Base-by-base conservation (phyloP, 352 stramenopile species). In the Phytopythium kandeliae region DNA sequence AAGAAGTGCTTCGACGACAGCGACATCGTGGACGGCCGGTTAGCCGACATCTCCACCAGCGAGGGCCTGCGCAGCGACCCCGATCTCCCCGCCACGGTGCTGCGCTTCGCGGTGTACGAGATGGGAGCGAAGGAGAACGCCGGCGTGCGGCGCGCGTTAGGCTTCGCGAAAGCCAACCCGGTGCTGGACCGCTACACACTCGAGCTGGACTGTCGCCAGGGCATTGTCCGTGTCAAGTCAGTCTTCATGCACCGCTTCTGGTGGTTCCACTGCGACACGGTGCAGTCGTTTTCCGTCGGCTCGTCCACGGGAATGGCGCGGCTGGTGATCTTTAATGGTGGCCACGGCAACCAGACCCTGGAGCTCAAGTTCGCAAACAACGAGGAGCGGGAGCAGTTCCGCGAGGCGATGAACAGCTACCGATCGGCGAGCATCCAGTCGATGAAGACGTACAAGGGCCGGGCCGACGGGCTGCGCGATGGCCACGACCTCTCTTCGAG, bases 231-330 rank as follows among this genome's bases (percentile, higher is more conserved):
- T 41, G 74, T 83, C 11, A 91, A 90, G 52, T 91, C 78, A 4
- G 79, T 94, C 7, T 89, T 91, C 47, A 88, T 88, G 76, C 78
- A 90, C 55, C 76, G 78, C 11, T 86, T 78, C 44, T 91, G 78
- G 72, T 83, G 74, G 26, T 92, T 92, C 50, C 80, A 79, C 31
- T 90, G 79, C 51, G 75, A 89, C 31, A 69, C 69, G 0, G 73
- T 94, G 3, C 64, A 79, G 53, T 67, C 69, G 10, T 65, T 83
- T 26, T 63, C 59, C 10, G 66, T 62, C 54, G 67, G 69, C 6
- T 69, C 67, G 24, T 67, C 60, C 2, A 59, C 63, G 48, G 74
- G 65, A 4, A 65, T 70, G 46, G 78, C 72, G 8, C 63, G 61
- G 17, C 55, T 87, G 21, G 65, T 89, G 16, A 57, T 82, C 8